These are phyloP conservation scores for Lignosus rhinocerotis DNA, from an alignment of 1,284 basidiomycete species.

Conservation along the genomic window DNA sequence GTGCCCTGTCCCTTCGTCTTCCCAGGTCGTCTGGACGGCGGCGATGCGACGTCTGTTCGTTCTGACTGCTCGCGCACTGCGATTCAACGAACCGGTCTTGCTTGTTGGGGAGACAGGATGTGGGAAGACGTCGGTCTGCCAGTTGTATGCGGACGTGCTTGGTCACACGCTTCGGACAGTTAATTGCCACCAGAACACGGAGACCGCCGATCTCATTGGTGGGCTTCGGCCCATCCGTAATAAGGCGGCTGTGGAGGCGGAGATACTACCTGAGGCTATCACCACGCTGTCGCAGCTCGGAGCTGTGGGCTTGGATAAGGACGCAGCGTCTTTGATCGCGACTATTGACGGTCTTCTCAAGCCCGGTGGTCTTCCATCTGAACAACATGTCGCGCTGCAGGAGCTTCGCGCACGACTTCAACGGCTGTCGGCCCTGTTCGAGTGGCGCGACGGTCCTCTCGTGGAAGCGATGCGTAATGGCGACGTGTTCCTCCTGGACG, in stretches of 20 bases:
- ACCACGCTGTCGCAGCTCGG: conserved; percentile 44
- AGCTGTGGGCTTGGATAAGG: conserved; percentile 32
- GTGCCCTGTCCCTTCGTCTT: conserved; percentile 50
- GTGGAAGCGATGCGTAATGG: conserved; percentile 90
- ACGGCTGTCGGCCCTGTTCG: conserved; percentile 77
- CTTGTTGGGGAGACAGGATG: conserved; percentile 99
- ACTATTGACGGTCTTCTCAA: conserved; percentile 41
- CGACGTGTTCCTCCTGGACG: conserved; percentile 90
- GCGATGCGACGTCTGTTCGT: conserved; percentile 92
- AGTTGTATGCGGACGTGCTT: conserved; percentile 78
- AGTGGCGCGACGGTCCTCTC: conserved; percentile 96
- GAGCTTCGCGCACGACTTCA: conserved; percentile 46
- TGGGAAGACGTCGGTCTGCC: conserved; percentile 97
- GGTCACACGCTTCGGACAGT: conserved; percentile 71
- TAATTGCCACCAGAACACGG: conserved; percentile 99
- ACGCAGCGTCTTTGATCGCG: conserved; percentile 40
- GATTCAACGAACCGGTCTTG: conserved; percentile 92
- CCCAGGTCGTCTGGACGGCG: conserved; percentile 83
- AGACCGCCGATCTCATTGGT: conserved; percentile 96
- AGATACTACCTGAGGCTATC: conserved; percentile 45
- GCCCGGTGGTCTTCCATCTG: conserved; percentile 32
- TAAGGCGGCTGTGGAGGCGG: conserved; percentile 51
- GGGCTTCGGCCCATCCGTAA: conserved; percentile 93
- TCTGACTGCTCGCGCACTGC: conserved; percentile 81
- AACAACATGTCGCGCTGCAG: conserved; percentile 38